A percentile compares a stretch with the other conserved stretches of the same genome.
Conservation (phyloP, 495 filamentous ascomycete genomes). For the Aspergillus avenaceus region DNA sequence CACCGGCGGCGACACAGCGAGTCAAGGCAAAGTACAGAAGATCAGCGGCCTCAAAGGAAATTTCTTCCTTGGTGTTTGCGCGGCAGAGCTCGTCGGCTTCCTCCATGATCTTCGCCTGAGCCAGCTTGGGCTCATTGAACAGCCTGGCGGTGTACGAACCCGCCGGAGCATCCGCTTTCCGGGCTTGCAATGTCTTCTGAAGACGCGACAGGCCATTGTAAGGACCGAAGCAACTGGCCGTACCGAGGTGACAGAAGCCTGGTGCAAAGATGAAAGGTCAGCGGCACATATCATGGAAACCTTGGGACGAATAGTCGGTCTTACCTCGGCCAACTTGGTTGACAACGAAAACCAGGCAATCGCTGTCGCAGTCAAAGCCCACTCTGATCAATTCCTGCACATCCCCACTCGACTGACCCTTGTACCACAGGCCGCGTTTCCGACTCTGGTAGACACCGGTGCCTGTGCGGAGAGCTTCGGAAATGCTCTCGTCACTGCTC, state of each 20-base stretch:
- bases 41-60: conserved; percentile 92
- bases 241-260: conserved; percentile 94
- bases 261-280: conserved; percentile 4
- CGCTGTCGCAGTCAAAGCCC: conserved; percentile 85
- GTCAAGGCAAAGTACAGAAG: conserved; percentile 93
- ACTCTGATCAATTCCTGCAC: conserved; percentile 83
- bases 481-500: conserved; percentile 84
- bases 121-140: conserved; percentile 84
- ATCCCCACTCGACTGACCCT: conserved; percentile 91
- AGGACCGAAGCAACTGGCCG: conserved; percentile 84
- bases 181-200: conserved; percentile 74
- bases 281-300: background rate
- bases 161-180: conserved; percentile 75
- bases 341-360: conserved; percentile 86
- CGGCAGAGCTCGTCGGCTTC: conserved; percentile 92
- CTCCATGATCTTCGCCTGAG: conserved; percentile 96
- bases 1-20: conserved; percentile 78
- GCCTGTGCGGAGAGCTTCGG: conserved; percentile 79
- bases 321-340: conserved; percentile 75
- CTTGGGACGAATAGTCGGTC: background rate
- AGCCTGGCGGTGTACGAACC: conserved; percentile 92
- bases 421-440: conserved; percentile 94
- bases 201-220: conserved; percentile 77
- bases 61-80: conserved; percentile 72
- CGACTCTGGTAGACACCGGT: conserved; percentile 93